Percentiles rank a stretch among this genome's conserved stretches.
Conservation (phyloP, 1,139 yeast species). For the Candida albicans region DNA sequence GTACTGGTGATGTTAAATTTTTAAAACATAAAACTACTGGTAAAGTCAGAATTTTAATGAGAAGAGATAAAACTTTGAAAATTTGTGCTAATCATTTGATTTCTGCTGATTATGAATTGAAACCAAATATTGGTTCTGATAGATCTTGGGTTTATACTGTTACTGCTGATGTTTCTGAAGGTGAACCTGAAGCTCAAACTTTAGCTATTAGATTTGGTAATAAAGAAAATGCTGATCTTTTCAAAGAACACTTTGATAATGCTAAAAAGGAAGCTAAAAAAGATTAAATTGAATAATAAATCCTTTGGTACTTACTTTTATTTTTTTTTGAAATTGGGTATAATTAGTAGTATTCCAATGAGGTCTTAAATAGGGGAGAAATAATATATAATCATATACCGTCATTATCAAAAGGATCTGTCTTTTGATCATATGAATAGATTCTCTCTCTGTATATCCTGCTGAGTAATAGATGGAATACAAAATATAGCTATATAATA, state of each 20-base stretch:
- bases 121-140: constrained; percentile 94
- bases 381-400: too few species aligned
- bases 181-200: constrained; percentile 93
- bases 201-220: constrained; percentile 96
- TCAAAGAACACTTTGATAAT: constrained; percentile 86
- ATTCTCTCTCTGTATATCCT: too few species aligned
- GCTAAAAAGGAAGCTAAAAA: constrained; percentile 14
- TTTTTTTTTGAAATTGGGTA: background rate
- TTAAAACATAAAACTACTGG: constrained; percentile 82
- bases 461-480: too few species aligned
- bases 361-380: too few species aligned
- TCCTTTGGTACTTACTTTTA: background rate
- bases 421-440: too few species aligned
- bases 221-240: constrained; percentile 95
- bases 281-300: constrained; percentile 3
- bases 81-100: constrained; percentile 97
- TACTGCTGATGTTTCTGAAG: constrained; percentile 93
- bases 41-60: constrained; percentile 90
- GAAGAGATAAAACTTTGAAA: constrained; percentile 97
- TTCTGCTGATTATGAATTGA: constrained; percentile 79
- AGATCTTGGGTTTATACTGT: constrained; percentile 98
- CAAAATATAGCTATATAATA: too few species aligned
- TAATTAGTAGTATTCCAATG: background rate
- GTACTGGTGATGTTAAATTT: constrained; percentile 97
- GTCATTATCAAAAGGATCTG: too few species aligned